These are phyloP conservation scores for Aspergillus arachidicola DNA, from an alignment of 2,329 filamentous ascomycete genomes.

Conservation along the genomic window DNA sequence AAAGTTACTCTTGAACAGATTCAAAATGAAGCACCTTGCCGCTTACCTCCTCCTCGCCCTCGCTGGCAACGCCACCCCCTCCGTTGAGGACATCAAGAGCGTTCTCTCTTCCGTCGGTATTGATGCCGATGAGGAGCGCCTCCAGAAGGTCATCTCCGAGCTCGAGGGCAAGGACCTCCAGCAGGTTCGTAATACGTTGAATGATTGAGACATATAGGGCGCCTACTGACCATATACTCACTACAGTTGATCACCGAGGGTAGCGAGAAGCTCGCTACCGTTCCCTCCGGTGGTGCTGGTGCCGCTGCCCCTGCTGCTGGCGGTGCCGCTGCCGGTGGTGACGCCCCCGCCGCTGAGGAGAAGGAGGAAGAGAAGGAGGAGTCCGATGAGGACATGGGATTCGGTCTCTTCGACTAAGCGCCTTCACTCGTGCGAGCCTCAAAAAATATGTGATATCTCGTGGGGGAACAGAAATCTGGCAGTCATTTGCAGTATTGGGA, in stretches of 20 bases:
- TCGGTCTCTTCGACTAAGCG: slow-evolving; percentile 68
- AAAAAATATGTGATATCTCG: slow-evolving; percentile 59
- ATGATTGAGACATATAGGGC: background rate
- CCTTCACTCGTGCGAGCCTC: slow-evolving; percentile 27
- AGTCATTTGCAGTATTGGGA: slow-evolving; percentile 34
- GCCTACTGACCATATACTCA: slow-evolving; percentile 18
- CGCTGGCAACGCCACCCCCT: slow-evolving; percentile 87
- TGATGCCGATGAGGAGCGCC: slow-evolving; percentile 86
- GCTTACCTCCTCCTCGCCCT: slow-evolving; percentile 97
- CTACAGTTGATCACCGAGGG: slow-evolving; percentile 85
- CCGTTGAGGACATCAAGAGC: slow-evolving; percentile 79
- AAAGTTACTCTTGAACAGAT: slow-evolving; percentile 19
- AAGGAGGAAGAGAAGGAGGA: slow-evolving; percentile 78
- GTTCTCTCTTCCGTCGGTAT: slow-evolving; percentile 94
- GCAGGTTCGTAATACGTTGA: slow-evolving; percentile 64
- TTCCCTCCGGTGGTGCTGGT: slow-evolving; percentile 83
- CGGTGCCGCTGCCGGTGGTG: slow-evolving; percentile 68
- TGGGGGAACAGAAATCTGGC: slow-evolving; percentile 60
- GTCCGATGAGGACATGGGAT: slow-evolving; percentile 74
- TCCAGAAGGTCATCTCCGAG: slow-evolving; percentile 85
- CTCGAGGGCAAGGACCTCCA: slow-evolving; percentile 70
- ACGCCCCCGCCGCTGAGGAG: slow-evolving; percentile 66
- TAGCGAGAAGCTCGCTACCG: slow-evolving; percentile 91
- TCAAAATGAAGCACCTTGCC: slow-evolving; percentile 99
- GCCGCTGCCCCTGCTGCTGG: slow-evolving; percentile 48